A percentile compares a stretch with the other conserved stretches of the same genome.
phyloP scores from a whole-genome alignment of 73 alveolate genomes.

The Diophrys sp. region DNA sequence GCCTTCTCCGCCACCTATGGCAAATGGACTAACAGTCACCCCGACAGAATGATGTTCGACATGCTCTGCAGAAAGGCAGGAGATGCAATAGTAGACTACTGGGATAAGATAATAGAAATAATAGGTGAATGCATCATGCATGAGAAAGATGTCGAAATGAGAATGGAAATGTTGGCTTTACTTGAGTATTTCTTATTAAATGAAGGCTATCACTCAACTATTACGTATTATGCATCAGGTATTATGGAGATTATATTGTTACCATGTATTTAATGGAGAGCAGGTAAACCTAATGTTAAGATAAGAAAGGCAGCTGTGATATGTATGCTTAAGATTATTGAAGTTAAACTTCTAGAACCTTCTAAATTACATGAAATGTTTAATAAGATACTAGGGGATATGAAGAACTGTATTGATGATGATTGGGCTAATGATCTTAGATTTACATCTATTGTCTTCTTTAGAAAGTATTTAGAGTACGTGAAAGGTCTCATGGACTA shows the following conservation, averaged over 20 bases:
- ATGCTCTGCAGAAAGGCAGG: slow-evolving; percentile 46
- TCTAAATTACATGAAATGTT: slow-evolving; percentile 68
- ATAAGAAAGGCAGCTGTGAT: slow-evolving; percentile 93
- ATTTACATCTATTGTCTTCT: slow-evolving; percentile 74
- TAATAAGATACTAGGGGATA: slow-evolving; percentile 73
- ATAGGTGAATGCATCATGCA: slow-evolving; percentile 32
- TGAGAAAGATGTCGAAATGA: slow-evolving; percentile 42
- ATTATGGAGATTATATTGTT: slow-evolving; percentile 44
- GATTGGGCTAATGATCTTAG: slow-evolving; percentile 97
- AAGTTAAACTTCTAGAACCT: slow-evolving; percentile 61
- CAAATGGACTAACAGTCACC: slow-evolving; percentile 32
- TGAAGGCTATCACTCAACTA: slow-evolving; percentile 18
- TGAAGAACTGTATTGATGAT: slow-evolving; percentile 86
- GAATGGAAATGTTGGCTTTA: slow-evolving; percentile 55
- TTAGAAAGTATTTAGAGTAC: slow-evolving; percentile 56
- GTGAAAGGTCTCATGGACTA: slow-evolving; percentile 66
- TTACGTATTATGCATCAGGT: slow-evolving; percentile 28
- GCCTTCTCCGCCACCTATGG: slow-evolving; percentile 36
- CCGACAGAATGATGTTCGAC: slow-evolving; percentile 49
- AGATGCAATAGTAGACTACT: slow-evolving; percentile 39
- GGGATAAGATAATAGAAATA: slow-evolving; percentile 29
- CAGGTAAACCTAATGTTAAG: slow-evolving; percentile 88
- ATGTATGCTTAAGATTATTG: slow-evolving; percentile 75
- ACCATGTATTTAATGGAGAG: slow-evolving; percentile 85
- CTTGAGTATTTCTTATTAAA: slow-evolving; percentile 20